Base-by-base conservation (phyloP, 2,329 filamentous ascomycete genomes). In the Taxawa tesnikishii region DNA sequence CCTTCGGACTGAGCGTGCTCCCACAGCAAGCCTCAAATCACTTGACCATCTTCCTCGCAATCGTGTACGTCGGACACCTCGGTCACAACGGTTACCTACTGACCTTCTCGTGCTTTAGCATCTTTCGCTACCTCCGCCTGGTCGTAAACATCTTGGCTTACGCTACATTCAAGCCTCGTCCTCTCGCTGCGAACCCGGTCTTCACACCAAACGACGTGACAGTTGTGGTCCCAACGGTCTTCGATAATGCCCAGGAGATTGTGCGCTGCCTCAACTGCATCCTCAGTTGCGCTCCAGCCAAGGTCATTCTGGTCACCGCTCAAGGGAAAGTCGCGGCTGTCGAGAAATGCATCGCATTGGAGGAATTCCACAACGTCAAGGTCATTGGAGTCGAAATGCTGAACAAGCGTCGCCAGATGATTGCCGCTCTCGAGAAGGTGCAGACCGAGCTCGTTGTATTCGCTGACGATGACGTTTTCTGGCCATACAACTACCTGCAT, bases 401-500 rank as follows among this genome's bases (percentile, higher is more conserved):
- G 14, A 52, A 54, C 39, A 56, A 55, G 46, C 45, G 50, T 9
- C 34, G 36, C 6, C 51, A 56, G 32, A 48, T 55, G 40, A 38
- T 54, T n/a, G 34, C 33, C 7, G 52, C 48, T 4, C 40, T 56
- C 14, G 32, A 44, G 7, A 25, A 45, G 8, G 43, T 53, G 29
- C 30, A 43, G 17, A 50, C 50, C 11, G 19, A 39, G 0, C 45
- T 55, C 19, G 43, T 43, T 2, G 45, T 52, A 26, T 52, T 53
- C 29, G 50, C 51, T 19, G 53, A 56, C 32, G 53, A 56, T 32
- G 52, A 56, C 33, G 53, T 56, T 19, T 47, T 53, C 33, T 55
- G 51, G 49, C 47, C 47, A 1, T 27, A 29, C 5, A 12, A 27
- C 5, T 54, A 51, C 37, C 46, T 51, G 11, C 31, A 43, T n/a